Conservation (phyloP, 2,329 filamentous ascomycete genomes). For the Penicillium paneum region DNA sequence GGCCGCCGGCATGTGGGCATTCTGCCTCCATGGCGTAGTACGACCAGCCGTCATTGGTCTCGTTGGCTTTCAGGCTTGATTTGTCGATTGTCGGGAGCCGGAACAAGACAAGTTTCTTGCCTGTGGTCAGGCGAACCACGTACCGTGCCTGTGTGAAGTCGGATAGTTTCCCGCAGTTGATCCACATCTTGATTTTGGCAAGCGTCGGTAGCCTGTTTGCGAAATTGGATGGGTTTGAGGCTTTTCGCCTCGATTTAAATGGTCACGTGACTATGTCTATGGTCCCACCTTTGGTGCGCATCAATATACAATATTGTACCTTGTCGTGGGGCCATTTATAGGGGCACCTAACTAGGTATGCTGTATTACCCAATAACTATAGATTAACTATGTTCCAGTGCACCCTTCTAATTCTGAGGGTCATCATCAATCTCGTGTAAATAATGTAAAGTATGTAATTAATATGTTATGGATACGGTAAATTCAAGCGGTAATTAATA, state of each 20-base stretch:
- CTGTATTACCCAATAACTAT: no score
- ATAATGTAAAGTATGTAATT: neutral
- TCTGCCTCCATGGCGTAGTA: slow-evolving; percentile 51
- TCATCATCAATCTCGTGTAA: neutral
- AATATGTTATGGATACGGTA: neutral
- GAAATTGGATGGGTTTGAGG: neutral
- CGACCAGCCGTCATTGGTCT: slow-evolving; percentile 42
- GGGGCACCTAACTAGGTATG: neutral
- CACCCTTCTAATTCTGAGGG: no score
- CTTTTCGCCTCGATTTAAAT: slow-evolving; percentile 2
- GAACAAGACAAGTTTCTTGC: slow-evolving; percentile 48
- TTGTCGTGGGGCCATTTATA: neutral
- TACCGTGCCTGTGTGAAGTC: slow-evolving; percentile 43
- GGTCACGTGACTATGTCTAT: neutral
- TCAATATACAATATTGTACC: neutral
- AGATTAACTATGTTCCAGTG: no score
- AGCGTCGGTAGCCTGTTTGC: neutral
- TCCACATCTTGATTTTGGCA: slow-evolving; percentile 16
- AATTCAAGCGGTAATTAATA: neutral
- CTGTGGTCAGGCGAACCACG: slow-evolving; percentile 43
- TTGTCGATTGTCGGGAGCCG: slow-evolving; percentile 44
- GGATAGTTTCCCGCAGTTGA: slow-evolving; percentile 30
- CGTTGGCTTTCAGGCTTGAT: slow-evolving; percentile 28
- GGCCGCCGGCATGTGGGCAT: slow-evolving; percentile 48
- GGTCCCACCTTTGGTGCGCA: neutral